Evolutionary conservation across 371 early-diverging fungal genomes (phyloP), one percentile per base, ranked within the genome.

Genomic region (Apophysomyces trapeziformis): DNA sequence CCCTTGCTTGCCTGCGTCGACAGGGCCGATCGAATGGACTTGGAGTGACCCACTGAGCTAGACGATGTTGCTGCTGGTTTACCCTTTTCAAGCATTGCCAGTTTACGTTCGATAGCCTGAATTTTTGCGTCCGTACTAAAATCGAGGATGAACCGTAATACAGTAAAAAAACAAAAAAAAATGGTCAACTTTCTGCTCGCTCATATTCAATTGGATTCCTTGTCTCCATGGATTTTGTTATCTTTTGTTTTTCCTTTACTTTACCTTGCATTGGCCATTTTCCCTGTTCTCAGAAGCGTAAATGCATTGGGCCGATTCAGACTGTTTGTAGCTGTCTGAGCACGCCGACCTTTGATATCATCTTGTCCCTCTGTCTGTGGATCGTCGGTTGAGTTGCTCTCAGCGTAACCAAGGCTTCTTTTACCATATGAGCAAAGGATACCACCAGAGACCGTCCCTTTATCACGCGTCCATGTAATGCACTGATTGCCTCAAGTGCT

Each of bases 111-210:
- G 63, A 89, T 80, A 0, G 90, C 88, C 54, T 74, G 71, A 45
- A 89, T 89, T 64, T 85, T 89, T 61, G 85, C 82, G 58, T 88
- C 79, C 39, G 86, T 89, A 43, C 83, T 84, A 69, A 2, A 61
- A 56, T 5, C 13, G 13, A 7, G 32, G 61, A 18, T 11, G 63
- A 41, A 18, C 8, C 18, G 50, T 9, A 57, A 21, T 57, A 38
- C n/a, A 60, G n/a, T 0, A 54, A 12, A 12, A 60, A 14, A 35
- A 13, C n/a, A n/a, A 56, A 26, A 26, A 26, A 26, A 26, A 2
- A 26, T 26, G 0, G 3, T 26, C 32, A 26, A 26, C 32, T 26
- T 26, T 26, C 2, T 26, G 32, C 2, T 26, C 32, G 3, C 3
- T 26, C 32, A 26, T 26, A 26, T 26, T 26, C 3, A 2, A 26